Base-by-base conservation (phyloP, 2,329 filamentous ascomycete genomes). In the Xylaria sp. region DNA sequence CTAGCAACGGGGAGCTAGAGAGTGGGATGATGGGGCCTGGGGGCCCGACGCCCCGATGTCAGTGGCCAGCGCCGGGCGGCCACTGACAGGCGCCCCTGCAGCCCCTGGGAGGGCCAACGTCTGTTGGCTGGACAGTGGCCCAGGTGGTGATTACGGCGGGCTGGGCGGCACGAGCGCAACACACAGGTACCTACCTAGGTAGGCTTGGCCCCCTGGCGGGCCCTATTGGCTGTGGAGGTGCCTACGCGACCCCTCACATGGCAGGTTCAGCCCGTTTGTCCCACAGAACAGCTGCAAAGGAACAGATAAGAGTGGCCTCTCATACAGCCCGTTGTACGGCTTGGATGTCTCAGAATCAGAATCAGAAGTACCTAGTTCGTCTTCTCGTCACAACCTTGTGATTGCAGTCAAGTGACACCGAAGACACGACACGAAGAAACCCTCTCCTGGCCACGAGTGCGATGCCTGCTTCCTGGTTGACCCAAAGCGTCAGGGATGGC, bases 141-240 rank as follows among this genome's bases (percentile, higher is more conserved):
- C 24, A 26, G 11, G 24, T 26, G 24, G 24, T 26, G 6, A 26
- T 7, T 11, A 13, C 16, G 9, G 29, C 16, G 49, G 56, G 58
- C 59, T 41, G 52, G 52, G 58, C 58, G 58, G 52, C 55, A 61
- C 55, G 56, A 61, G 58, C 58, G 58, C 58, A 43, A 61, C 55
- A 7, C 44, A 54, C n/a, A n/a, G n/a, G n/a, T n/a, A n/a, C n/a
- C n/a, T n/a, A n/a, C n/a, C n/a, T n/a, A n/a, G n/a, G n/a, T 54
- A 48, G 55, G 48, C 52, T 44, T 34, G 42, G 52, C 26, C 47
- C n/a, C 48, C 56, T 18, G 54, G 24, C 56, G 58, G 58, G 24
- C 37, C 49, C 39, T 20, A 39, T 26, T 34, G 9, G 29, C 29
- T 34, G 29, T 13, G 11, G 11, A 34, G 9, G 9, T 48, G 44